Percentiles rank a stretch among this genome's conserved stretches.
phyloP scores from a whole-genome alignment of 768 basidiomycete species.

The Suillus plorans region DNA sequence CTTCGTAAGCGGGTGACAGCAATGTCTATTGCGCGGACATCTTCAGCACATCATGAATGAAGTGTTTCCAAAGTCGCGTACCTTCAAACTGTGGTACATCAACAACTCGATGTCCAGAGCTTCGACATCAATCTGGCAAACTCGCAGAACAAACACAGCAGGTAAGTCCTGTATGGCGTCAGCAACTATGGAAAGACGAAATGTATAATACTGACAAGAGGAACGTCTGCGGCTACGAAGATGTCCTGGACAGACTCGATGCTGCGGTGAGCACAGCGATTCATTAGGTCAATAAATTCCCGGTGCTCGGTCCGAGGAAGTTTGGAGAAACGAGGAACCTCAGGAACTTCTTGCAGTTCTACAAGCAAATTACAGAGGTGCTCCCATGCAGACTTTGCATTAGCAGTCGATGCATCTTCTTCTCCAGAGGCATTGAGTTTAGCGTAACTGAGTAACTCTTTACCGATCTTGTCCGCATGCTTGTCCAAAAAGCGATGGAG shows the following conservation, averaged over 20 bases:
- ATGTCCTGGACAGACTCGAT: slow-evolving; percentile 63
- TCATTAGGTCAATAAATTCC: slow-evolving; percentile 69
- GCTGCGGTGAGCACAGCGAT: slow-evolving; percentile 57
- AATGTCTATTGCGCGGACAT: slow-evolving; percentile 43
- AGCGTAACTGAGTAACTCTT: slow-evolving; percentile 75
- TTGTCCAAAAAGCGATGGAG: slow-evolving; percentile 83
- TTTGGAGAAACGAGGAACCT: slow-evolving; percentile 60
- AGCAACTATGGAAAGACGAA: background rate
- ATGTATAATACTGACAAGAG: slow-evolving; percentile 37
- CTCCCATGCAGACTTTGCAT: slow-evolving; percentile 84
- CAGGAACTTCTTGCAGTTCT: slow-evolving; percentile 70
- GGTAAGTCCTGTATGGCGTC: slow-evolving; percentile 34
- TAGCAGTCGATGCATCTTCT: slow-evolving; percentile 51
- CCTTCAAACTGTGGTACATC: slow-evolving; percentile 79
- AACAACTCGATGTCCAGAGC: slow-evolving; percentile 76
- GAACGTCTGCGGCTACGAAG: slow-evolving; percentile 56
- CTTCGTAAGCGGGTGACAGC: slow-evolving; percentile 44
- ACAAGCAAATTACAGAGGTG: slow-evolving; percentile 75
- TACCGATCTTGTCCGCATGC: slow-evolving; percentile 85
- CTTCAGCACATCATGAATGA: background rate
- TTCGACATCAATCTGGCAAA: slow-evolving; percentile 76
- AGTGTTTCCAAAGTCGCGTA: slow-evolving; percentile 20
- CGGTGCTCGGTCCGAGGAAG: slow-evolving; percentile 50
- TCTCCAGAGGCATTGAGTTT: slow-evolving; percentile 49
- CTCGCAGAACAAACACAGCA: slow-evolving; percentile 59